A percentile compares a stretch with the other conserved stretches of the same genome.
Conservation (phyloP, 352 stramenopile species). For the Phytophthora crassamura region DNA sequence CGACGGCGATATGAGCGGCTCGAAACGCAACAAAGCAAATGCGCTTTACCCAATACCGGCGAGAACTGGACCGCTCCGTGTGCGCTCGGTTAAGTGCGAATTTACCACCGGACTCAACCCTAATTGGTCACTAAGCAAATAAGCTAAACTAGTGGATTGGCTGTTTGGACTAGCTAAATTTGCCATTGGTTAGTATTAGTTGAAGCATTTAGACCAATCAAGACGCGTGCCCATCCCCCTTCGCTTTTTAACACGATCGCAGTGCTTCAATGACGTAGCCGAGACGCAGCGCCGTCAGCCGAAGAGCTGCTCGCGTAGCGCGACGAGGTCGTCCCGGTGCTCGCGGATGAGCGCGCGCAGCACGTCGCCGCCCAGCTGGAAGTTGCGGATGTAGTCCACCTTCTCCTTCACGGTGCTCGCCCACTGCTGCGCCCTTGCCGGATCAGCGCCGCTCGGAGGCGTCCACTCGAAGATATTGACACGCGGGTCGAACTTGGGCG, state of each 20-base stretch:
- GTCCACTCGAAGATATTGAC: constrained; percentile 78
- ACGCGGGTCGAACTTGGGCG: constrained; percentile 31
- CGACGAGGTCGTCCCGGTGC: constrained; percentile 65
- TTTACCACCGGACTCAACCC: neutral
- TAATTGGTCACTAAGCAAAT: constrained; percentile 15
- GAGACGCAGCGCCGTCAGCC: constrained; percentile 15
- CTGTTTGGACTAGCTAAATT: neutral
- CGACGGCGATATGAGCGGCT: constrained; percentile 23
- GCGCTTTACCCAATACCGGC: constrained; percentile 11
- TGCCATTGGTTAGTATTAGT: neutral
- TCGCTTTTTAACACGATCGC: constrained; percentile 25
- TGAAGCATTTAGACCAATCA: constrained; percentile 18
- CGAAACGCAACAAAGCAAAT: constrained; percentile 13
- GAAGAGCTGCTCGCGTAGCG: constrained; percentile 61
- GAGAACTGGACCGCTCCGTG: constrained; percentile 15
- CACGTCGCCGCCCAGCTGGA: constrained; percentile 61
- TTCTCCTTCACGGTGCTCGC: constrained; percentile 48
- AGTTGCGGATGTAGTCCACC: constrained; percentile 58
- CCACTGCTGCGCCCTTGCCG: constrained; percentile 44
- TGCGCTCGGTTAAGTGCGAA: constrained; percentile 9
- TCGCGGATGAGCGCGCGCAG: constrained; percentile 66
- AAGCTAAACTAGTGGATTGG: neutral
- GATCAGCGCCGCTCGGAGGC: constrained; percentile 19
- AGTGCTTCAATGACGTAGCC: constrained; percentile 11
- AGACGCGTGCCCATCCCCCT: constrained; percentile 14